Percentiles rank a stretch among this genome's conserved stretches.
Conservation (phyloP, 352 stramenopile genomes). For the Blastocystis sp. region DNA sequence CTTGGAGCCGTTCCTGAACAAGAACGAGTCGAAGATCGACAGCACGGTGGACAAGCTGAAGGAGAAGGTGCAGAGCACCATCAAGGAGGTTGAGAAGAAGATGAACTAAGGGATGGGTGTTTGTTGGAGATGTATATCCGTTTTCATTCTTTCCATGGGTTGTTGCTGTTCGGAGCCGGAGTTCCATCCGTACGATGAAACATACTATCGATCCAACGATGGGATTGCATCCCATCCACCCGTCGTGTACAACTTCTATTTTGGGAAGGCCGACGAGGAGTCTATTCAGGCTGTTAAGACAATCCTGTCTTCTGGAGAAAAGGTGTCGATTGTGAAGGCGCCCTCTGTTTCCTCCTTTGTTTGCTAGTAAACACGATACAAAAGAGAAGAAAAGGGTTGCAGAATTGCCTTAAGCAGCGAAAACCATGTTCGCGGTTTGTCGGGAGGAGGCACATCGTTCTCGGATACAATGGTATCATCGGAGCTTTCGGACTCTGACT, state of each 20-base stretch:
- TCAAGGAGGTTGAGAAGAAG: neutral
- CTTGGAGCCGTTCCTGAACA: neutral
- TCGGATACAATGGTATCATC: neutral
- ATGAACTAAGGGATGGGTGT: neutral
- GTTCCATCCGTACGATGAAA: neutral
- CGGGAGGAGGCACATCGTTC: too few species aligned
- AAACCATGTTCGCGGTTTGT: too few species aligned
- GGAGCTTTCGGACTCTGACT: neutral
- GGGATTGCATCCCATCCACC: neutral
- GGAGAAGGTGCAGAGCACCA: neutral
- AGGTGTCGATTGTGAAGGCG: neutral
- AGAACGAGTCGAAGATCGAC: neutral
- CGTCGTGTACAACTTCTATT: constrained; percentile 13
- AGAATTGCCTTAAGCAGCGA: too few species aligned
- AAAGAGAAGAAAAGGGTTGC: neutral
- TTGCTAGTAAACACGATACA: neutral
- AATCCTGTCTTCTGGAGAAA: neutral
- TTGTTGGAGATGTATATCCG: neutral
- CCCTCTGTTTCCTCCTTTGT: neutral
- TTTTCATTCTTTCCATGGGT: neutral
- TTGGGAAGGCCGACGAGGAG: neutral
- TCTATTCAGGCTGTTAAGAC: neutral
- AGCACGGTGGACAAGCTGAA: neutral
- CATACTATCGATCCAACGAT: neutral
- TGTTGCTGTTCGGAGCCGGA: neutral